These are phyloP conservation scores for Inga leiocalycina DNA, from an alignment of 306 rosid species.

Conservation along the genomic window DNA sequence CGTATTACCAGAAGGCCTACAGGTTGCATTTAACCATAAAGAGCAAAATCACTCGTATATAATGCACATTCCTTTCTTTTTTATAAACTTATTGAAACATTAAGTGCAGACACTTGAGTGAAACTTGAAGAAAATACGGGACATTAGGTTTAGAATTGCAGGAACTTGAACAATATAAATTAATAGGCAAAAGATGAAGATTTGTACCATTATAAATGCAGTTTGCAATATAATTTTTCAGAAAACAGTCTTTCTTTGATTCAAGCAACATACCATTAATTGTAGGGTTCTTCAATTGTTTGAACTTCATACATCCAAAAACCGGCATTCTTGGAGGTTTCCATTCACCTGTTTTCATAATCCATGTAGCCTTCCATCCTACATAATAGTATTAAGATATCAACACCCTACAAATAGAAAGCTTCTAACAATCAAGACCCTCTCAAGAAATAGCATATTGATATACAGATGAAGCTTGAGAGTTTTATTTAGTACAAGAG, in stretches of 20 bases:
- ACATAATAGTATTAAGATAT: slow-evolving; percentile 9
- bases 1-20: too few species aligned
- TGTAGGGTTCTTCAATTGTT: slow-evolving; percentile 38
- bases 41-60: too few species aligned
- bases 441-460: slow-evolving; percentile 5
- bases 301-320: slow-evolving; percentile 30
- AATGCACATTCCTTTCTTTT: too few species aligned
- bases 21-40: too few species aligned
- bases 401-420: slow-evolving; percentile 6
- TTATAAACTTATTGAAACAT: too few species aligned
- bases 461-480: neutral
- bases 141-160: neutral
- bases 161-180: neutral
- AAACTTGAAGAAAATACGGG: neutral
- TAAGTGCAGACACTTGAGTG: too few species aligned
- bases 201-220: neutral
- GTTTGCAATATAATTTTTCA: slow-evolving; percentile 2
- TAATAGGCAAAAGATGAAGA: neutral
- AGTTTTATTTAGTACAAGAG: neutral
- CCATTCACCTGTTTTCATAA: slow-evolving; percentile 30
- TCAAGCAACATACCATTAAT: slow-evolving; percentile 37
- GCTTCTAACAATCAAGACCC: slow-evolving; percentile 5
- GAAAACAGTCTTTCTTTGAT: slow-evolving; percentile 29
- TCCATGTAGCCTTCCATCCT: slow-evolving; percentile 39
- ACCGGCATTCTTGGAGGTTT: slow-evolving; percentile 37